Conservation (phyloP, 257 asterid genomes). For the Scutellaria minor region DNA sequence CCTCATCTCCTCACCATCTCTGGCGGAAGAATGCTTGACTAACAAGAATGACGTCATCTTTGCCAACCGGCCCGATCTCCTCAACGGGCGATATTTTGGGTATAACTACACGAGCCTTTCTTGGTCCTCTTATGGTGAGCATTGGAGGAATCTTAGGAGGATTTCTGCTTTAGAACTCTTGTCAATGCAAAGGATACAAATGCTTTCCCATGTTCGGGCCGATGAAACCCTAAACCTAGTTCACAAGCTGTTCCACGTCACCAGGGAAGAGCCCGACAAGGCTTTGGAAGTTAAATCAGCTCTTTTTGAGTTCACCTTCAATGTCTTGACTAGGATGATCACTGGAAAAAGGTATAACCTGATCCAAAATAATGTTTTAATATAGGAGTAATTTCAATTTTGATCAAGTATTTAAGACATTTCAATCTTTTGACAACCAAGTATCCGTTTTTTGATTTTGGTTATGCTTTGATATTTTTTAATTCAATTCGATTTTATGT, state of each 20-base stretch:
- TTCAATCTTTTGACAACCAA: too few species aligned
- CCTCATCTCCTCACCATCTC: conserved; percentile 62
- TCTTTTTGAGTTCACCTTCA: conserved; percentile 55
- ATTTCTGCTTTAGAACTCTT: conserved; percentile 54
- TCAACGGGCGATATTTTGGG: conserved; percentile 71
- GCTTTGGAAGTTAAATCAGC: conserved; percentile 48
- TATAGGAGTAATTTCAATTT: too few species aligned
- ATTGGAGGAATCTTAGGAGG: conserved; percentile 67
- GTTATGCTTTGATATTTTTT: too few species aligned
- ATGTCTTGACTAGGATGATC: conserved; percentile 60
- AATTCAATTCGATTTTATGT: too few species aligned
- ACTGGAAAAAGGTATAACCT: conserved; percentile 47
- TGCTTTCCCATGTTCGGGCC: conserved; percentile 47
- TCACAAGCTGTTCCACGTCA: conserved; percentile 37
- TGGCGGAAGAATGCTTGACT: conserved; percentile 67
- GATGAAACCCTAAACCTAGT: conserved; percentile 50
- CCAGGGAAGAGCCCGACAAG: conserved; percentile 32
- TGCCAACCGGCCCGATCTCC: conserved; percentile 71
- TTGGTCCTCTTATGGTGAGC: conserved; percentile 69
- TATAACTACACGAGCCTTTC: conserved; percentile 64
- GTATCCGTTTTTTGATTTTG: too few species aligned
- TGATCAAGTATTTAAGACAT: too few species aligned
- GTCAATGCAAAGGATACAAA: conserved; percentile 45
- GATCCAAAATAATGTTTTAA: too few species aligned
- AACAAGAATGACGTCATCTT: conserved; percentile 57